Base-by-base conservation (phyloP, 2,329 filamentous ascomycete genomes). In the Fusarium tanahbumbuense region DNA sequence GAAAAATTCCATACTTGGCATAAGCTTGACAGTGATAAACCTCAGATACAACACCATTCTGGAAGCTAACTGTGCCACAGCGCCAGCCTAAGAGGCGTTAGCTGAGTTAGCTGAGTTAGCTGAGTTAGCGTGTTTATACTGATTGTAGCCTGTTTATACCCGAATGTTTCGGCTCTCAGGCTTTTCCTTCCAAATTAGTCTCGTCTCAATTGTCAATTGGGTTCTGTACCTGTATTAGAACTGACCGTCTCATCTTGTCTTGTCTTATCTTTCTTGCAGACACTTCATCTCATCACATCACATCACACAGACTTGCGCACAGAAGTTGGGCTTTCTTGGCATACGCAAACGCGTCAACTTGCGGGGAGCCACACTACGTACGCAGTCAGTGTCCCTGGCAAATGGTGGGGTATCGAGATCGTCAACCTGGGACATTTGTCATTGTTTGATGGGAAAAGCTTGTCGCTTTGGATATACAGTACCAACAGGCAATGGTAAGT, bases 401-500 rank as follows among this genome's bases (percentile, higher is more conserved):
- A 64, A 44, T 46, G 46, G 63, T 59, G 68, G 68, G 68, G 68
- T 56, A 64, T 71, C 52, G 59, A 71, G 67, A 71, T 70, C 46
- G 54, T 45, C 49, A 45, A 15, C 20, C 42, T 48, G 10, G 16
- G 20, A 45, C 61, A 56, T 58, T 47, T 64, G 46, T 45, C 67
- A 54, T 32, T 23, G 5, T 37, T 40, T 67, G 46, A 57, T 47
- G 8, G 23, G 37, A 20, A 37, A 25, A 45, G 37, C 42, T 47
- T 67, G 53, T 27, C 44, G n/a, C 20, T 37, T 27, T 22, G 30
- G 27, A 50, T 45, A 34, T 45, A n/a, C 34, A 37, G 34, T 37
- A 37, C 34, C 34, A 37, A 30, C 40, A 41, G 20, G 53, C 48
- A 12, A 27, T 50, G 44, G 18, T 28, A 44, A 37, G 18, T 49